These are phyloP conservation scores for Boletus rubroflammeus DNA, from an alignment of 768 basidiomycete genomes.

Conservation along the genomic window DNA sequence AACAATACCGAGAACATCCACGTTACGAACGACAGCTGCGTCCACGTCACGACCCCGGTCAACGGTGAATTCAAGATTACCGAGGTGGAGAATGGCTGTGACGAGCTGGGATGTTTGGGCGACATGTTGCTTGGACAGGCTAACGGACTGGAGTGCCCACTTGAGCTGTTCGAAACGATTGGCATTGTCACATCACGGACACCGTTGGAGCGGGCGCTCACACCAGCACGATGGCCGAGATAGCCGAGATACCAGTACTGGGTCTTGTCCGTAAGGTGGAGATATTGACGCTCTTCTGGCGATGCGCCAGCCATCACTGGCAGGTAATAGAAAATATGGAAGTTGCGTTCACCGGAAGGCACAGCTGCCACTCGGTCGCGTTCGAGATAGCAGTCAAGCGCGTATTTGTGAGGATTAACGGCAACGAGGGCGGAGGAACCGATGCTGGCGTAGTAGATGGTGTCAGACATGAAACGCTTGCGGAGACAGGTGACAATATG, in stretches of 20 bases:
- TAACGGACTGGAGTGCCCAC: conserved; percentile 87
- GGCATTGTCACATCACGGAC: conserved; percentile 77
- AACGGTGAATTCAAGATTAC: too few relatives aligned
- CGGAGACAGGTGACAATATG: too few relatives aligned
- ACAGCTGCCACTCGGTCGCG: conserved; percentile 80
- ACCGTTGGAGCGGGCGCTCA: conserved; percentile 40
- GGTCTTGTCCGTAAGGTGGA: conserved; percentile 77
- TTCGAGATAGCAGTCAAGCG: too few relatives aligned
- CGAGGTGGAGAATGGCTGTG: too few relatives aligned
- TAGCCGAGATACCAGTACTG: conserved; percentile 86
- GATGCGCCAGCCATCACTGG: conserved; percentile 87
- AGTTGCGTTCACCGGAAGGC: conserved; percentile 91
- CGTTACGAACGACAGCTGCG: conserved; percentile 87
- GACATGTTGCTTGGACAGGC: conserved; percentile 89
- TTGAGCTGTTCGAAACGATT: conserved; percentile 91
- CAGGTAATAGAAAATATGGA: conserved; percentile 97
- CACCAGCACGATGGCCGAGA: conserved; percentile 62
- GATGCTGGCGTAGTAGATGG: too few relatives aligned
- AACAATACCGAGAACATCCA: conserved; percentile 74
- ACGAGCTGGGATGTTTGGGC: conserved; percentile 70
- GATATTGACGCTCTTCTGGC: conserved; percentile 81
- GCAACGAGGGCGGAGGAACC: too few relatives aligned
- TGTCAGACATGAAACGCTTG: too few relatives aligned
- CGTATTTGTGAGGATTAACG: too few relatives aligned
- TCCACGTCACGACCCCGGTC: too few relatives aligned